phyloP scores from a whole-genome alignment of 371 early-diverging fungal genomes.

The Mortierella sp. region DNA sequence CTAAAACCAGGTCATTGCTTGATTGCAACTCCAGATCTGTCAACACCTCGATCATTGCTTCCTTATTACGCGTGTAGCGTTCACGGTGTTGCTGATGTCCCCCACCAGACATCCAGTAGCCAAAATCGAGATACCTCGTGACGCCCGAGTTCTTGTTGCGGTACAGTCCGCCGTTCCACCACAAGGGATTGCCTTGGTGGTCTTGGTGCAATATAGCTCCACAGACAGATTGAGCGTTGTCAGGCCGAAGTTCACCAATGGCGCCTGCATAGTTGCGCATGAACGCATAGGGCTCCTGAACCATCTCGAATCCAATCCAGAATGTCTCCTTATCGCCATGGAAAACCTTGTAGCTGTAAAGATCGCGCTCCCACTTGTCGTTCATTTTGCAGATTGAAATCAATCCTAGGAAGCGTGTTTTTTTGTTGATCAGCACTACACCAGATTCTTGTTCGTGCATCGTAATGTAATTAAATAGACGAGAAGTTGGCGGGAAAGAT shows the following conservation, averaged over 20 bases:
- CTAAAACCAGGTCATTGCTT: conserved; percentile 12
- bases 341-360: conserved; percentile 60
- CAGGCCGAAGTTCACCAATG: conserved; percentile 65
- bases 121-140: conserved; percentile 55
- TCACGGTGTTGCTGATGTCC: conserved; percentile 30
- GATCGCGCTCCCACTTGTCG: conserved; percentile 35
- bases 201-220: conserved; percentile 66
- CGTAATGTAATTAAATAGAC: conserved; percentile 60
- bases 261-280: conserved; percentile 65
- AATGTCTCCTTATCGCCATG: conserved; percentile 75
- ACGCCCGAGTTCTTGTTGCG: conserved; percentile 62
- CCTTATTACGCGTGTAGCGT: conserved; percentile 9
- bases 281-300: conserved; percentile 69
- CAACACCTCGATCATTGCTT: conserved; percentile 16
- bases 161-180: conserved; percentile 68
- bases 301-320: conserved; percentile 73
- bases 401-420: conserved; percentile 1
- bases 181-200: conserved; percentile 56
- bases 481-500: conserved; percentile 55
- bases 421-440: conserved; percentile 70
- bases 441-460: conserved; percentile 77
- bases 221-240: conserved; percentile 61
- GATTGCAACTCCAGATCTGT: conserved; percentile 18
- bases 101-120: conserved; percentile 34
- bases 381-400: conserved; percentile 59